Evolutionary conservation across 2,329 filamentous ascomycete genomes (phyloP), one percentile per base, ranked within the genome.

Genomic region (Cladosporium colombiae): DNA sequence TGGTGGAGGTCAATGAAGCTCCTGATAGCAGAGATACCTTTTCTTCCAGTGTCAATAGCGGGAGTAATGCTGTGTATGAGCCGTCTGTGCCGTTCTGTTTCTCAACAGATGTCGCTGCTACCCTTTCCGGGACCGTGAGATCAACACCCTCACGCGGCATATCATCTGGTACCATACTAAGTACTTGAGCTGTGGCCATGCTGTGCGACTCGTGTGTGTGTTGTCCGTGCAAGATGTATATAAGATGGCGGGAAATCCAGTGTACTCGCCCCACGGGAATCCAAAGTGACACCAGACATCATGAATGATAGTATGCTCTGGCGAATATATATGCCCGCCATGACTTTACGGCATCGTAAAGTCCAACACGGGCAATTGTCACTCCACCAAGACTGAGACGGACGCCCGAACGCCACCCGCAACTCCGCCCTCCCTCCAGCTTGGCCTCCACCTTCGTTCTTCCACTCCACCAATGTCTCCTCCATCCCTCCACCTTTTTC

Each of bases 1-100:
- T 53, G 7, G 50, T 53, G 16, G 50, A 53, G 16, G 50, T 53
- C 27, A 53, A 53, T 29, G 50, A 53, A n/a, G 29, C 90, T 90
- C 73, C 74, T n/a, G 74, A 72, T 4, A 75, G 67, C 29, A 76
- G 67, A 14, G 72, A 70, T 49, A 74, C 69, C 68, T 76, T 76
- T 59, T 76, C 73, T 31, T 68, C 63, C 11, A 70, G 66, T 18
- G 71, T 74, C 35, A 76, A 69, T 56, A 72, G 66, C 6, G 66
- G 64, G n/a, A 76, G 67, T 40, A 74, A n/a, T n/a, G 25, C 50
- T 8, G 50, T 53, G 27, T 53, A 53, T 53, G 13, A 3, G 3
- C 14, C 25, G 18, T 21, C 50, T 53, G 10, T 29, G 50, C 50
- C 33, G 50, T 53, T 29, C 1, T 5, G 3, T 0, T 31, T 27